Evolutionary conservation across 1,139 yeast species (phyloP).

Genomic region (Hemisphaericaspora xylanilytica): DNA sequence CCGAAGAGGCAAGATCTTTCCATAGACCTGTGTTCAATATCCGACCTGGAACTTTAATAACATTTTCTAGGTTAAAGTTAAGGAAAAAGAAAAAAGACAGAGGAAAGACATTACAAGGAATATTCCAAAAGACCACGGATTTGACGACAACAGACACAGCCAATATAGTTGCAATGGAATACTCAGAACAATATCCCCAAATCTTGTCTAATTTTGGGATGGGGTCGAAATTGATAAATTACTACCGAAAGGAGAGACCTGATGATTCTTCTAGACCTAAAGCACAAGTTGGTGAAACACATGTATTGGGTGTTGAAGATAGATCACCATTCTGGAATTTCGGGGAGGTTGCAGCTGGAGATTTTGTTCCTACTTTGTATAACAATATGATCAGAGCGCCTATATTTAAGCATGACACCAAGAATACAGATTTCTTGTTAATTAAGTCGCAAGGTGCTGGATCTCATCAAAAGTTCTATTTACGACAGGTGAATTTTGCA

Average conservation of each 20-base stretch:
- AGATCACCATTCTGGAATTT: conserved; percentile 98
- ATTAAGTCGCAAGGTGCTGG: conserved; percentile 82
- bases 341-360: conserved; percentile 95
- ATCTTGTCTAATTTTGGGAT: conserved; percentile 88
- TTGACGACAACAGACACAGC: conserved; percentile 84
- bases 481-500: conserved; percentile 67
- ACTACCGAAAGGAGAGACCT: conserved; percentile 79
- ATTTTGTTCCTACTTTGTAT: conserved; percentile 88
- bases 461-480: conserved; percentile 46
- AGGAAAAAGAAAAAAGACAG: conserved; percentile 88
- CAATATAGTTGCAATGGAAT: conserved; percentile 75
- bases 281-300: conserved; percentile 89
- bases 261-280: conserved; percentile 89
- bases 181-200: conserved; percentile 85
- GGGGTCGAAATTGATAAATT: conserved; percentile 92
- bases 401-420: conserved; percentile 78
- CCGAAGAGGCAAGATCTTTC: conserved; percentile 70
- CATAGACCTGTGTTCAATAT: conserved; percentile 77
- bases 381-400: conserved; percentile 94
- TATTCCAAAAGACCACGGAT: conserved; percentile 70
- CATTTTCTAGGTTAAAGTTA: conserved; percentile 71
- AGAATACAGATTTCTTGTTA: conserved; percentile 76
- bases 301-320: conserved; percentile 91
- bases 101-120: conserved; percentile 75
- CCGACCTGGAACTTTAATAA: conserved; percentile 74